Evolutionary conservation across 768 basidiomycete genomes (phyloP), one percentile per base, ranked within the genome.

Genomic region (Pulveroboletus sp.): DNA sequence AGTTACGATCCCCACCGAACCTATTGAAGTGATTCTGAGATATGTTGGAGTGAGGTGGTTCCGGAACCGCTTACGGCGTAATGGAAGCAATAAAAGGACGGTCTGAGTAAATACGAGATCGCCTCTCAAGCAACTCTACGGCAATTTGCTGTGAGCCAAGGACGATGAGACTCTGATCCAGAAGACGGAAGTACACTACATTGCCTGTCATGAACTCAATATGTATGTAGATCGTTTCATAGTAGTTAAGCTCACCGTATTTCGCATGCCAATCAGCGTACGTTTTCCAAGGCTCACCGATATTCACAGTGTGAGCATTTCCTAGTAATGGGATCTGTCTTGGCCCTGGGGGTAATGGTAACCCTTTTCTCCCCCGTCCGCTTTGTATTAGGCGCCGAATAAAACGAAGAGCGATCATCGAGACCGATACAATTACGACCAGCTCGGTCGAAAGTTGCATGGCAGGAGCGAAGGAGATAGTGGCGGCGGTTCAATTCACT

Each of bases 21-120:
- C 38, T 40, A 14, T 11, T 11, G 19, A 12, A n/a, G n/a, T n/a
- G 12, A 25, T 39, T 23, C 12, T 7, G 9, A 16, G 38, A 24
- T 14, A 24, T n/a, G n/a, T 2, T 40, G 38, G 7, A 8, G 19
- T 9, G 38, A 40, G 5, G 4, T 14, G 9, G 23, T 24, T 14
- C 36, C n/a, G n/a, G n/a, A n/a, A 32, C 13, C 13, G 39, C 52
- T 49, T 36, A 57, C 56, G 47, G 45, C 16, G 29, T 20, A 4
- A 41, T 10, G 2, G 43, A 56, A 23, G 54, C 51, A n/a, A 63
- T 14, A 10, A 33, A 49, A 1, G 80, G 80, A 7, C 80, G 72
- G 55, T 76, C 76, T 12, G 77, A 77, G 53, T 78, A 78, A n/a
- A 75, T 70, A 9, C 58, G 55, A 14, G 75, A 73, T 7, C 75